These are phyloP conservation scores for Vitis rotundifolia DNA, from an alignment of 164 flowering plant species.

Conservation along the genomic window DNA sequence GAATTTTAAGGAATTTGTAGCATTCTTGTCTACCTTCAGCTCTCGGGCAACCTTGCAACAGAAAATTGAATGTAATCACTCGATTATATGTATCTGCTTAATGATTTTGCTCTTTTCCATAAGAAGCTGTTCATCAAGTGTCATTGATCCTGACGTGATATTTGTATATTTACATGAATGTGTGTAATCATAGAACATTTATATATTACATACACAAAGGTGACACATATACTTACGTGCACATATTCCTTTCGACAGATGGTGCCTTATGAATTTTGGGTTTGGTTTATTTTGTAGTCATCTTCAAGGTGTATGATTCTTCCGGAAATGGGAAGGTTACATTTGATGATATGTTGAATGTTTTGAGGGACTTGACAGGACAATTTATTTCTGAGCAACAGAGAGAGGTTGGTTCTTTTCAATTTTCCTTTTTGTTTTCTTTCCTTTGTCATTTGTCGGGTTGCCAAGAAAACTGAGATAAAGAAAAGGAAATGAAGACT, in stretches of 20 bases:
- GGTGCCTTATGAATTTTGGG: no score
- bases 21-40: slow-evolving; percentile 44
- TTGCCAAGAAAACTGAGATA: no score
- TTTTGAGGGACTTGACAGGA: slow-evolving; percentile 52
- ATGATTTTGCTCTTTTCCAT: no score
- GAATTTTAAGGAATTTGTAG: slow-evolving; percentile 62
- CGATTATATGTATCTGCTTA: no score
- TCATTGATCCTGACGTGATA: no score
- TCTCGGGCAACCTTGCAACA: no score
- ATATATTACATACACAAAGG: neutral
- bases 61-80: slow-evolving; percentile 3
- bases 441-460: no score
- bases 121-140: no score
- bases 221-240: neutral
- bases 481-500: no score
- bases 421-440: neutral
- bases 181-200: neutral
- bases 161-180: no score
- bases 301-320: slow-evolving; percentile 54
- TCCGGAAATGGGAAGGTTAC: slow-evolving; percentile 57
- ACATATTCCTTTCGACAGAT: no score
- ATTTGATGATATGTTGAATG: slow-evolving; percentile 42
- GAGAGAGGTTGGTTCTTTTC: slow-evolving; percentile 30
- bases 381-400: slow-evolving; percentile 52
- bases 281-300: slow-evolving; percentile 31